Evolutionary conservation across 768 basidiomycete genomes (phyloP), one percentile per base, ranked within the genome.

Genomic region (Naganishia onofrii): DNA sequence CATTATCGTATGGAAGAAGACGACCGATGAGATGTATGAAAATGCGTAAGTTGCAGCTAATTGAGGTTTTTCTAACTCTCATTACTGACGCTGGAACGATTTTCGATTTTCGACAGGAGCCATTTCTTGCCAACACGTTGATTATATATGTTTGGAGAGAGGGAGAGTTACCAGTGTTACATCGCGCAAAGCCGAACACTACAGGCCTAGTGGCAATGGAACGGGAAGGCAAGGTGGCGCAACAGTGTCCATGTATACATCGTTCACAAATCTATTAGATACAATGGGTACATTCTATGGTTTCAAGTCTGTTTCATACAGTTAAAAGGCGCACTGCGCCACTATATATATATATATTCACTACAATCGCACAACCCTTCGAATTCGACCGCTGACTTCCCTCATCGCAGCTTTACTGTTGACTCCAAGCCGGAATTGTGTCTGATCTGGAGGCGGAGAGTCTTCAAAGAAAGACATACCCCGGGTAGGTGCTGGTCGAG

Each of bases 1-100:
- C 19, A 87, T 95, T 46, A 86, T 84, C 69, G 87, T 87, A 4
- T 97, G 95, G 86, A 91, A 91, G 84, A 72, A 76, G 29, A 73
- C 75, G 15, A 73, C 77, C 29, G 79, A 72, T 26, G 66, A 80
- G 52, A 80, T 80, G 79, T 80, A 78, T 64, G 60, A 46, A 9
- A 74, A 78, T 73, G 79, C 77, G 74, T 79, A 44, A 74, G 77
- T 75, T 17, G 34, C 6, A 52, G 12, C 28, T 51, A 12, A 17
- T 8, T 51, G 23, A 3, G 1, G n/a, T 51, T n/a, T 3, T 26
- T 51, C 21, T 13, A 3, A n/a, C 23, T 26, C 23, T n/a, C 48
- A 3, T 51, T 6, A n/a, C 48, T 51, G 23, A 51, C 48, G 21
- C 3, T 23, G 48, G 23, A 1, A 51, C 48, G 6, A 23, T 2